These are phyloP conservation scores for Scleroderma bovista DNA, from an alignment of 768 basidiomycete genomes.

Conservation along the genomic window DNA sequence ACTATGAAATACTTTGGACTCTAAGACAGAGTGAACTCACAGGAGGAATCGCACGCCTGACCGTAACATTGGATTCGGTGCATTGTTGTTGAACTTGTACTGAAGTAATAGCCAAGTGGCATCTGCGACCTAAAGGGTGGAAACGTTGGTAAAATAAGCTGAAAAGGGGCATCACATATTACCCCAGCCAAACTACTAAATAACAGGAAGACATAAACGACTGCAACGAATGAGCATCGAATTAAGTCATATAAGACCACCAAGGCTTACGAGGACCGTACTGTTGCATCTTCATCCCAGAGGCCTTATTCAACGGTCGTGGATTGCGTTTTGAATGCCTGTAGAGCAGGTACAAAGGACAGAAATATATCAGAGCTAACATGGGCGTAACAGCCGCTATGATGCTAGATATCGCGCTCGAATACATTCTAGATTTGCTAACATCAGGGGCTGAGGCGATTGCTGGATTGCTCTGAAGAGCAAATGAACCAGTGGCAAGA, in stretches of 20 bases:
- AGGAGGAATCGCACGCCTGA: constrained; percentile 43
- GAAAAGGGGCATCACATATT: neutral
- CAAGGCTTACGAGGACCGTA: constrained; percentile 46
- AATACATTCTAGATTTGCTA: constrained; percentile 27
- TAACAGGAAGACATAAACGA: constrained; percentile 47
- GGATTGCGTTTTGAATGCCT: constrained; percentile 42
- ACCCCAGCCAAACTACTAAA: constrained; percentile 46
- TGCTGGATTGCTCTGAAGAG: constrained; percentile 16
- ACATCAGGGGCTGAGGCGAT: constrained; percentile 15
- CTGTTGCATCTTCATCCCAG: constrained; percentile 40
- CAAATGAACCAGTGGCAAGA: constrained; percentile 27
- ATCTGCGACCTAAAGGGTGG: constrained; percentile 39
- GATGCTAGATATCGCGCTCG: constrained; percentile 31
- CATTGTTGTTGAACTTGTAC: constrained; percentile 47
- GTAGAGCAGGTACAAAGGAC: constrained; percentile 45
- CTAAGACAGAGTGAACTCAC: constrained; percentile 29
- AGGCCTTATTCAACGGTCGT: constrained; percentile 44
- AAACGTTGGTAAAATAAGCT: constrained; percentile 2
- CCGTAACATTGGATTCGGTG: constrained; percentile 41
- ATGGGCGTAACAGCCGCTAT: constrained; percentile 32
- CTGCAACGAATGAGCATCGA: constrained; percentile 27
- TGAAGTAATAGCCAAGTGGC: constrained; percentile 57
- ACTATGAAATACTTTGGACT: constrained; percentile 1
- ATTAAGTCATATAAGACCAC: neutral
- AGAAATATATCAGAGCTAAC: constrained; percentile 42